Conservation (phyloP, 345 rosid genomes). For the Geranium rotundifolium region DNA sequence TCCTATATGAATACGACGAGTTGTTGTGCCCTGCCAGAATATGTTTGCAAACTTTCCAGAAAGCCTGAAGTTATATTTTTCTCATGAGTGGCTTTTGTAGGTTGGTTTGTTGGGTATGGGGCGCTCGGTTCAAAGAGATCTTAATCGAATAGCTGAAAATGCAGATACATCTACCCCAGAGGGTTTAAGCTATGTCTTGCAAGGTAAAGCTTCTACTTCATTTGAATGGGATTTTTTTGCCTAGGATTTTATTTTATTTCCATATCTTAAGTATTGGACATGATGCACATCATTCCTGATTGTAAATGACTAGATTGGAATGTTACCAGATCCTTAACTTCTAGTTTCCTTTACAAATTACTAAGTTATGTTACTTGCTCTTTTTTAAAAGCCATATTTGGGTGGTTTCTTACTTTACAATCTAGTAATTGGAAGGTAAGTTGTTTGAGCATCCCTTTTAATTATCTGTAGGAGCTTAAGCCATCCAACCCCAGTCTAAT, state of each 20-base stretch:
- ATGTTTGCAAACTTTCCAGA: neutral
- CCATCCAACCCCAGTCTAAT: neutral
- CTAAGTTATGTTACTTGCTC: too few relatives aligned
- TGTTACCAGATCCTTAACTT: too few relatives aligned
- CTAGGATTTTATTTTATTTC: too few relatives aligned
- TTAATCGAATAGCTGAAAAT: conserved; percentile 65
- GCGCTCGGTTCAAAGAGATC: conserved; percentile 66
- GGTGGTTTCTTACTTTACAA: too few relatives aligned
- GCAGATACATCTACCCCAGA: conserved; percentile 86
- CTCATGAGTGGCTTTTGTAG: conserved; percentile 17
- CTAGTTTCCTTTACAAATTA: too few relatives aligned
- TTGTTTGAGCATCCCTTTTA: neutral
- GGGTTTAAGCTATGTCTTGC: conserved; percentile 71
- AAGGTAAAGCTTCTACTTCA: conserved; percentile 41
- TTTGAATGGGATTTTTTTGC: neutral
- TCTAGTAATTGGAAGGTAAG: too few relatives aligned
- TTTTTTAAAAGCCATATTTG: too few relatives aligned
- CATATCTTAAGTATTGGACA: too few relatives aligned
- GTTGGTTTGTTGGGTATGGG: conserved; percentile 87
- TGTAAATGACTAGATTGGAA: too few relatives aligned
- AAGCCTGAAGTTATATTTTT: neutral
- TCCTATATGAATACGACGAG: too few relatives aligned
- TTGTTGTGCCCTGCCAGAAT: too few relatives aligned
- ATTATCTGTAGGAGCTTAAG: neutral
- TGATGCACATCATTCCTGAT: too few relatives aligned